phyloP scores from a whole-genome alignment of 352 stramenopile genomes.

The Phytophthora capsici region DNA sequence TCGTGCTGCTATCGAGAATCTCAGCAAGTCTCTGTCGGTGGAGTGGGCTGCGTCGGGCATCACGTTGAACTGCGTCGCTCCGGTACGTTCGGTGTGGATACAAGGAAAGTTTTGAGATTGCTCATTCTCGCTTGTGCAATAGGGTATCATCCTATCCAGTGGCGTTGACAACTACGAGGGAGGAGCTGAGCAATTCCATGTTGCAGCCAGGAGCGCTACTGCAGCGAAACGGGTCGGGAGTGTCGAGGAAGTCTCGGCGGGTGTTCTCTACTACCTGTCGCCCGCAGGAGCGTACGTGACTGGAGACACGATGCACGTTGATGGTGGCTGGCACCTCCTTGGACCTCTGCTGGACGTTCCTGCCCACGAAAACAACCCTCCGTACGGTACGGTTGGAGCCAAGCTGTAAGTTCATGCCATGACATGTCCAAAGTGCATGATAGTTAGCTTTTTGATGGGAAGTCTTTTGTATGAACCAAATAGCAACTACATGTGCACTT shows the following conservation, averaged over 20 bases:
- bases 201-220: constrained; percentile 80
- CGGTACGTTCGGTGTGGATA: constrained; percentile 39
- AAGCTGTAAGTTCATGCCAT: constrained; percentile 5
- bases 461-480: too few relatives aligned
- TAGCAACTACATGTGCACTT: too few relatives aligned
- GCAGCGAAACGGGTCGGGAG: constrained; percentile 89
- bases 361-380: constrained; percentile 73
- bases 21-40: constrained; percentile 93
- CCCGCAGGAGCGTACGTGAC: constrained; percentile 92
- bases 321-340: constrained; percentile 83
- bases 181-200: constrained; percentile 86
- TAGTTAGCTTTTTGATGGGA: too few relatives aligned
- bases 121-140: not conserved
- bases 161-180: constrained; percentile 92
- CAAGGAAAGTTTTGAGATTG: constrained; percentile 36
- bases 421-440: too few relatives aligned
- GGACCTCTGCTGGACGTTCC: constrained; percentile 80
- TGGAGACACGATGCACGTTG: constrained; percentile 87
- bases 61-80: constrained; percentile 94
- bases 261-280: constrained; percentile 90
- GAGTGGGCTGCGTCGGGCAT: constrained; percentile 94
- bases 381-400: constrained; percentile 67
- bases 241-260: constrained; percentile 91
- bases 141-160: constrained; percentile 84
- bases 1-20: constrained; percentile 93